Evolutionary conservation across 2,329 filamentous ascomycete species (phyloP), one percentile per base, ranked within the genome.

Genomic region (Aspergillus sp.): DNA sequence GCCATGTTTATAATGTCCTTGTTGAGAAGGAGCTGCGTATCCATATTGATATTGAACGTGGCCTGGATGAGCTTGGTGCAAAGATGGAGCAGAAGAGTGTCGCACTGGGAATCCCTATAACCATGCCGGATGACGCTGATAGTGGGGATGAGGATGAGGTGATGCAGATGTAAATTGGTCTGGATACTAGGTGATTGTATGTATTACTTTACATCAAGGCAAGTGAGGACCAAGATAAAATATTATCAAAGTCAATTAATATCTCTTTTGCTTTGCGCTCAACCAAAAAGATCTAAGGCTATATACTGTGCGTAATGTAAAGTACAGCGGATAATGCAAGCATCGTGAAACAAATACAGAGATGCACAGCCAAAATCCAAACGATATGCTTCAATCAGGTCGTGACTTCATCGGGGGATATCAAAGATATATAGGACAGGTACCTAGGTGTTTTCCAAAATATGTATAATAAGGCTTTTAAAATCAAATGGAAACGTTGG

Each of bases 21-120:
- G 74, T 77, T 13, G 85, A 88, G 71, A 86, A 86, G 71, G 85
- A 85, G 64, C 60, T 88, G 59, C 77, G 86, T 58, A 69, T 88
- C 22, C 82, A 84, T 71, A 73, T 83, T 52, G 78, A 85, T 64
- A 67, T 85, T 30, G 79, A 82, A 59, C 75, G 78, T 17, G 59
- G 71, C 38, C 62, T 79, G 51, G 70, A 75, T 36, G 69, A 74
- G 30, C 62, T 70, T 41, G 67, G 68, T 32, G 55, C 53, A 39
- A 55, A 53, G 56, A 65, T 63, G 57, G 52, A 53, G 17, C 55
- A 58, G 45, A 53, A 50, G 18, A 56, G 58, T 48, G 38, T 43
- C 13, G 44, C 51, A 20, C 18, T 43, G 17, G 60, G 48, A 2
- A 48, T 64, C 24, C 65, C 67, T 12, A 64, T 71, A 30, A 20